Conservation (phyloP, 371 early-diverging fungal genomes). For the Apophysomyces ossiformis region DNA sequence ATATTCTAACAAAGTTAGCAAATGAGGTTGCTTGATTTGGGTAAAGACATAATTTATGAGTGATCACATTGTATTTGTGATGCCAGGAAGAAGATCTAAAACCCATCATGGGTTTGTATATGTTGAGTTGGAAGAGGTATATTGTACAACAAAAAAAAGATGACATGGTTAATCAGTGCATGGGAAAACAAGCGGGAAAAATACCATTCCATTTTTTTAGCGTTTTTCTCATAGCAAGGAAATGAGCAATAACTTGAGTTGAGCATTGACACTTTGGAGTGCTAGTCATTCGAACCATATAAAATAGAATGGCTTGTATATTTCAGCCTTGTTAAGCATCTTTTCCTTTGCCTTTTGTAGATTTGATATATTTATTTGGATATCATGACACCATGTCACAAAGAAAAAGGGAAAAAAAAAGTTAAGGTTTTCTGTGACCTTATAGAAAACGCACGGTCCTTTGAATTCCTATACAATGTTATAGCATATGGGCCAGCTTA, state of each 20-base stretch:
- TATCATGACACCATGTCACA: slow-evolving; percentile 8
- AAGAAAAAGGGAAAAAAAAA: background rate
- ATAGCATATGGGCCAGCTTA: background rate
- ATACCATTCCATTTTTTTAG: background rate
- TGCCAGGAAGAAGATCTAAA: no score
- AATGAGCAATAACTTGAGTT: no score
- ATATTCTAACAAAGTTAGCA: no score
- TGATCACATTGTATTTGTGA: no score
- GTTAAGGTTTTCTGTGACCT: background rate
- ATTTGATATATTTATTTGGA: background rate
- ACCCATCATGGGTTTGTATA: background rate
- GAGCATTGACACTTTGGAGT: background rate
- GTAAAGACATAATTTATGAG: no score
- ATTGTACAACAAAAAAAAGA: slow-evolving; percentile 1
- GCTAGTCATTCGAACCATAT: background rate
- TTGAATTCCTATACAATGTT: background rate
- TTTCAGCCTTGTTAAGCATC: no score
- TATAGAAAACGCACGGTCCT: slow-evolving; percentile 6
- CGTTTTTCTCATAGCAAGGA: background rate
- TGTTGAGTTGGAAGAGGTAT: background rate
- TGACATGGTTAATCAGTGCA: background rate
- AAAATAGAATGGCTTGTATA: background rate
- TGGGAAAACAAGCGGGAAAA: background rate
- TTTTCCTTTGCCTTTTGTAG: background rate
- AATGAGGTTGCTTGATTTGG: no score